Percentiles rank a stretch among this genome's conserved stretches.
phyloP scores from a whole-genome alignment of 2,329 filamentous ascomycete genomes.

The Phoma sp. region DNA sequence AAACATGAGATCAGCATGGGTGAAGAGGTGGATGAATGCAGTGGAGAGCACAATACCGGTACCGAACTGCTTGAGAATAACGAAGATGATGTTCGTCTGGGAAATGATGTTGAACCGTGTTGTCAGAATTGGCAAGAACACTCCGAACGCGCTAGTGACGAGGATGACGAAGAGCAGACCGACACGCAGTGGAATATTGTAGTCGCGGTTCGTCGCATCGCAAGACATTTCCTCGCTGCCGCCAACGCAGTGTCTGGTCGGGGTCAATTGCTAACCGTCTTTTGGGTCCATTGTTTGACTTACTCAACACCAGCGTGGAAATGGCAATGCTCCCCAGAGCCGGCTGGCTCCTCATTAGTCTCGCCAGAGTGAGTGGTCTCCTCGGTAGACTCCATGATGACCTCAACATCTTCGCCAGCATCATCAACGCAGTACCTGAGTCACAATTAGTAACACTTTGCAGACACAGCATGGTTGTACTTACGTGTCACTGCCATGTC shows the following conservation, averaged over 20 bases:
- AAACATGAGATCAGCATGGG: constrained; percentile 77
- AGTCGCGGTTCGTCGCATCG: constrained; percentile 60
- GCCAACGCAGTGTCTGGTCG: constrained; percentile 63
- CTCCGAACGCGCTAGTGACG: constrained; percentile 71
- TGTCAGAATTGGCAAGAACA: constrained; percentile 72
- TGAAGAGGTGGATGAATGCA: constrained; percentile 75
- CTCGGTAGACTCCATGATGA: constrained; percentile 53
- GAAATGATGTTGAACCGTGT: constrained; percentile 63
- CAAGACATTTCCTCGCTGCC: constrained; percentile 57
- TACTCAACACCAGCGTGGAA: constrained; percentile 80
- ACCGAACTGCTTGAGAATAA: constrained; percentile 74
- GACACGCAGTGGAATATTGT: constrained; percentile 72
- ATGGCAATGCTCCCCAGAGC: constrained; percentile 60
- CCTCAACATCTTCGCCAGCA: constrained; percentile 67
- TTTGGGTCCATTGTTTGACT: constrained; percentile 36
- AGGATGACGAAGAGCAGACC: constrained; percentile 77
- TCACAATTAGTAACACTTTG: constrained; percentile 2
- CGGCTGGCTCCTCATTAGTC: constrained; percentile 26
- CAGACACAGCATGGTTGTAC: constrained; percentile 28
- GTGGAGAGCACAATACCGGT: constrained; percentile 77
- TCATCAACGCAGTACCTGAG: constrained; percentile 68
- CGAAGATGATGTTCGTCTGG: constrained; percentile 60
- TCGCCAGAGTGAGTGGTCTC: constrained; percentile 26
- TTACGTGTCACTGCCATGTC: constrained; percentile 66
- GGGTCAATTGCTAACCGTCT: constrained; percentile 35